Evolutionary conservation across 2,329 filamentous ascomycete genomes (phyloP), one percentile per base, ranked within the genome.

Genomic region (Graphiopsis chlorocephala): DNA sequence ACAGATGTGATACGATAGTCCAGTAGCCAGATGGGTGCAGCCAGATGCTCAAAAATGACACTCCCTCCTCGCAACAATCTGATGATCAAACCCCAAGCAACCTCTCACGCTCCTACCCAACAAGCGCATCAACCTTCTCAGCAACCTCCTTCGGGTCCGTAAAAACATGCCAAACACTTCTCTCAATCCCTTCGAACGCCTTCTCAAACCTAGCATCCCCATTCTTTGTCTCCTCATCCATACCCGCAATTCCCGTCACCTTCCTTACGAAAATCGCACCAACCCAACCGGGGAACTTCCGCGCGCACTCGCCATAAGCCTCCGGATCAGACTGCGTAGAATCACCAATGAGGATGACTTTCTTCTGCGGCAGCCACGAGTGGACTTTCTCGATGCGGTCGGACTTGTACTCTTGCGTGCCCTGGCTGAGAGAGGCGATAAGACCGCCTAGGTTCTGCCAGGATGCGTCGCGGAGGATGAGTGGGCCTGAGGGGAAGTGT

Each of bases 291-390:
- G 89, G 88, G 67, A 88, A 86, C 57, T 84, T 83, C 61, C 87
- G 76, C 77, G 84, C 93, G 78, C 92, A 87, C 70, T 93, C 88
- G 29, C 89, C 93, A 73, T 97, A 98, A 0, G 91, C 87, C 75
- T 98, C 94, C 0, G 94, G 93, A 71, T 98, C 94, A 28, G 87
- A 90, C 78, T 97, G 94, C 0, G 93, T 97, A 45, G 90, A 94
- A 78, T 98, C 94, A 0, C 94, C 94, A 68, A 98, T 88, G 70
- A 89, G 89, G 67, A 98, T 86, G 79, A 96, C 89, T 71, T 89
- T 90, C 66, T 91, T 84, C 70, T 84, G 84, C 0, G 94, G 94
- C 57, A 97, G 83, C 90, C 91, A 95, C 1, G 79, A 77, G 70
- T 92, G 85, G 28, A 98, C 86, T 78, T 92, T 92, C 64, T 85